Conservation (phyloP, 2,329 filamentous ascomycete genomes). For the Fusarium dlaminii region DNA sequence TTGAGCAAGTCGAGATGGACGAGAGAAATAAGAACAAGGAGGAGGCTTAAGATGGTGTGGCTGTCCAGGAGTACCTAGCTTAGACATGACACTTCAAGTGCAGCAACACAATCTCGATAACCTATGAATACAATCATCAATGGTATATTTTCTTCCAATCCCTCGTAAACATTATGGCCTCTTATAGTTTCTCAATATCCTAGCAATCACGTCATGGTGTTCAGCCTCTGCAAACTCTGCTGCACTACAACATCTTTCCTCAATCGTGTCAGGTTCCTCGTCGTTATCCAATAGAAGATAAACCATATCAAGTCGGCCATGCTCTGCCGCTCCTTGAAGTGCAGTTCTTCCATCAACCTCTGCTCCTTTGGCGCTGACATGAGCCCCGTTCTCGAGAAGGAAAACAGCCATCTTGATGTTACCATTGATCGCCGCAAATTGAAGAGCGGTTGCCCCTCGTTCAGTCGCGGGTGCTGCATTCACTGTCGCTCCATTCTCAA, state of each 20-base stretch:
- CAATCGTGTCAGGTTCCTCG: background rate
- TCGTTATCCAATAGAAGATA: slow-evolving; percentile 12
- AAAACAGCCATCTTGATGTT: background rate
- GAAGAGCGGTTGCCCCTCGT: background rate
- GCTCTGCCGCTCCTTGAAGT: background rate
- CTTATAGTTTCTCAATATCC: background rate
- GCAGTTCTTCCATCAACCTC: background rate
- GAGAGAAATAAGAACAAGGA: slow-evolving; percentile 23
- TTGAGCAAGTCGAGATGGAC: slow-evolving; percentile 39
- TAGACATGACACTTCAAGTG: background rate
- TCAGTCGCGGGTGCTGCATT: rapidly evolving
- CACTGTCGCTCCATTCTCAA: rapidly evolving
- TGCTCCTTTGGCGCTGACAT: background rate
- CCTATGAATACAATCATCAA: slow-evolving; percentile 2
- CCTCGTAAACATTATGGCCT: background rate
- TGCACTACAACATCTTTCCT: background rate
- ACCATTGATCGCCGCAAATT: background rate
- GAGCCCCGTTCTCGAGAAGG: background rate
- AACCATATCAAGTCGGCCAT: slow-evolving; percentile 19
- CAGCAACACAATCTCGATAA: background rate
- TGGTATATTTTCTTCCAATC: rapidly evolving
- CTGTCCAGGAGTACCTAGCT: background rate
- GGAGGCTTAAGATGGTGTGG: background rate
- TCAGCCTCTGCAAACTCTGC: background rate
- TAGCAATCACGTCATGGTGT: rapidly evolving